Evolutionary conservation across 75 land plant species (phyloP).

Genomic region (Pinus albicaulis): DNA sequence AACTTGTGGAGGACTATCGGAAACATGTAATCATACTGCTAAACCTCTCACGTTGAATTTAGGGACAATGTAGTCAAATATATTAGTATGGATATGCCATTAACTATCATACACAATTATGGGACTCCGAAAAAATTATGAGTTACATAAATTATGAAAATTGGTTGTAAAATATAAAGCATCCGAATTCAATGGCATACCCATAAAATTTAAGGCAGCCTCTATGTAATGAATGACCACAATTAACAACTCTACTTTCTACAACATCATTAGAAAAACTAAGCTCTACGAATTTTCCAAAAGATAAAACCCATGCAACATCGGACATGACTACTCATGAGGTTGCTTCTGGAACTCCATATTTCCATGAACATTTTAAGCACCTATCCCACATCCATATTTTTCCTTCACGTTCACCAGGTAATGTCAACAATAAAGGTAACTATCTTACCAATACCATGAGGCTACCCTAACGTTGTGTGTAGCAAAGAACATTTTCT

Average conservation of each 20-base stretch:
- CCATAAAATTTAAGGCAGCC: constrained; percentile 95
- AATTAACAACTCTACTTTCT: too few species aligned
- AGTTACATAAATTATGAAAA: neutral
- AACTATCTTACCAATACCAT: constrained; percentile 77
- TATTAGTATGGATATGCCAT: too few species aligned
- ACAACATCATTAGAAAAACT: too few species aligned
- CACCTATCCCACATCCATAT: constrained; percentile 99
- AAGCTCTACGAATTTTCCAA: too few species aligned
- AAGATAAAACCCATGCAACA: too few species aligned
- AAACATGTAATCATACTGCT: too few species aligned
- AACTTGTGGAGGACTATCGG: constrained; percentile 75
- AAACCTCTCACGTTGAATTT: too few species aligned
- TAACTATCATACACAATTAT: constrained; percentile 57
- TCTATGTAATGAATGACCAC: constrained; percentile 40
- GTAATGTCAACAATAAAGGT: constrained; percentile 39
- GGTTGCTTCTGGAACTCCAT: constrained; percentile 82
- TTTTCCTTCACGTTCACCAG: constrained; percentile 91
- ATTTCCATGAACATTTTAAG: constrained; percentile 59
- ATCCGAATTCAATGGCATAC: constrained; percentile 15
- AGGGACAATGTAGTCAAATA: too few species aligned
- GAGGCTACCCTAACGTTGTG: constrained; percentile 84
- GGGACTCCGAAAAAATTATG: neutral
- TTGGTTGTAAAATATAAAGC: neutral
- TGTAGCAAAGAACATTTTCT: constrained; percentile 86
- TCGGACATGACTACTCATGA: constrained; percentile 87